A percentile compares a stretch with the other conserved stretches of the same genome.
Evolutionary conservation across 805 yeast species (phyloP).

Genomic region (Wickerhamomyces mucosus): DNA sequence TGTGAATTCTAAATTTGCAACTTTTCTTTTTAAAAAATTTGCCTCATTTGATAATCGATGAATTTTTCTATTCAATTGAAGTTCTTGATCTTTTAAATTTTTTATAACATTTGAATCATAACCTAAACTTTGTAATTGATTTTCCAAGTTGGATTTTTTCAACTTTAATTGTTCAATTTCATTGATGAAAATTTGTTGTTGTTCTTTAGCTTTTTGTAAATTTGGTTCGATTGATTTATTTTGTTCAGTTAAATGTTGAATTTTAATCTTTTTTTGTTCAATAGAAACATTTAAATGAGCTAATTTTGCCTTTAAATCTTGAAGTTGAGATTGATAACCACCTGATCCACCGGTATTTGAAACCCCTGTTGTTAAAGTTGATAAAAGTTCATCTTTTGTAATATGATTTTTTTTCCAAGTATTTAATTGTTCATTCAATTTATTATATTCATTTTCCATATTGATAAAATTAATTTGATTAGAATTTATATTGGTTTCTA

Average conservation of each 20-base stretch:
- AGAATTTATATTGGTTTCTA: constrained; percentile 25
- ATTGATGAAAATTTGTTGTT: constrained; percentile 29
- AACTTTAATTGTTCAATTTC: constrained; percentile 34
- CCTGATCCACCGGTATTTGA: constrained; percentile 68
- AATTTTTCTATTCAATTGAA: constrained; percentile 32
- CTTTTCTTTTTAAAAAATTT: constrained; percentile 48
- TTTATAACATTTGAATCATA: constrained; percentile 39
- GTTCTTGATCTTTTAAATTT: constrained; percentile 38
- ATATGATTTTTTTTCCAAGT: constrained; percentile 36
- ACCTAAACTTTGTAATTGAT: constrained; percentile 42
- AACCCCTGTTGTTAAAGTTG: constrained; percentile 82
- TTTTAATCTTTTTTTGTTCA: constrained; percentile 50
- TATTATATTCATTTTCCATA: constrained; percentile 36
- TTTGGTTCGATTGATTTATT: constrained; percentile 35
- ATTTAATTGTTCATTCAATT: constrained; percentile 34
- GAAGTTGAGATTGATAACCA: constrained; percentile 69
- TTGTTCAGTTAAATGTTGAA: constrained; percentile 47
- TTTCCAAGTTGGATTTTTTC: constrained; percentile 29
- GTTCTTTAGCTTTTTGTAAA: constrained; percentile 42
- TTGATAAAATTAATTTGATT: constrained; percentile 28
- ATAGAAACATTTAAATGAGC: constrained; percentile 45
- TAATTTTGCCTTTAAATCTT: constrained; percentile 46
- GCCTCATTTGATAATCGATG: constrained; percentile 36
- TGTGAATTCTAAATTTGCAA: constrained; percentile 67
- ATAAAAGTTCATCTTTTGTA: constrained; percentile 67